phyloP scores from a whole-genome alignment of 2,329 filamentous ascomycete species.

The Lachnellula occidentalis region DNA sequence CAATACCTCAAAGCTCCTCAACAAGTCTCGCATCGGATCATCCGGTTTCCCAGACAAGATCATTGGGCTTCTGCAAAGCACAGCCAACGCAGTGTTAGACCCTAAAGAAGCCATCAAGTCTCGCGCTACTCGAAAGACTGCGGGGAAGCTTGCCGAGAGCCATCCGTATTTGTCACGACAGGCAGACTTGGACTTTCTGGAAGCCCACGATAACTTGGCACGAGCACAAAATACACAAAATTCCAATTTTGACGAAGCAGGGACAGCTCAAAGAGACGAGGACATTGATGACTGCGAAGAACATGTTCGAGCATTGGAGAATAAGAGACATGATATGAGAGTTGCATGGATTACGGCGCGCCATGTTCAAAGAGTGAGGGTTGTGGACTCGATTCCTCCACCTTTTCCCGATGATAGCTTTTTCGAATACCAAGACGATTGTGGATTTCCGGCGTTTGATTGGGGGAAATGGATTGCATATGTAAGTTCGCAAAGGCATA shows the following conservation, averaged over 20 bases:
- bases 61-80: conserved; percentile 9
- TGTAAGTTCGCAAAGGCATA: conserved; percentile 9
- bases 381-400: conserved; percentile 15
- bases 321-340: conserved; percentile 30
- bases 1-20: conserved; percentile 14
- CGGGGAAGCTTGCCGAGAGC: conserved; percentile 18
- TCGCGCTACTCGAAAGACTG: conserved; percentile 16
- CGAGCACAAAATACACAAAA: conserved; percentile 1
- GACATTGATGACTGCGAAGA: conserved; percentile 16
- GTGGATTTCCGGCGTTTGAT: conserved; percentile 23
- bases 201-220: conserved; percentile 27
- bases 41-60: conserved; percentile 8
- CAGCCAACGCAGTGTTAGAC: conserved; percentile 11
- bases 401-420: conserved; percentile 21
- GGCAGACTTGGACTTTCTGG: conserved; percentile 33
- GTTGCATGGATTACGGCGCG: conserved; percentile 34
- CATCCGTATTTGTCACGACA: conserved; percentile 31
- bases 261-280: conserved; percentile 6
- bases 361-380: conserved; percentile 32
- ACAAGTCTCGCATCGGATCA: conserved; percentile 8
- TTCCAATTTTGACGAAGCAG: conserved; percentile 13
- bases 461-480: conserved; percentile 31
- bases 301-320: conserved; percentile 20
- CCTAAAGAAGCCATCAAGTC: conserved; percentile 18
- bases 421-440: conserved; percentile 24